Conservation (phyloP, 768 basidiomycete genomes). For the Lyophyllum shimeji region DNA sequence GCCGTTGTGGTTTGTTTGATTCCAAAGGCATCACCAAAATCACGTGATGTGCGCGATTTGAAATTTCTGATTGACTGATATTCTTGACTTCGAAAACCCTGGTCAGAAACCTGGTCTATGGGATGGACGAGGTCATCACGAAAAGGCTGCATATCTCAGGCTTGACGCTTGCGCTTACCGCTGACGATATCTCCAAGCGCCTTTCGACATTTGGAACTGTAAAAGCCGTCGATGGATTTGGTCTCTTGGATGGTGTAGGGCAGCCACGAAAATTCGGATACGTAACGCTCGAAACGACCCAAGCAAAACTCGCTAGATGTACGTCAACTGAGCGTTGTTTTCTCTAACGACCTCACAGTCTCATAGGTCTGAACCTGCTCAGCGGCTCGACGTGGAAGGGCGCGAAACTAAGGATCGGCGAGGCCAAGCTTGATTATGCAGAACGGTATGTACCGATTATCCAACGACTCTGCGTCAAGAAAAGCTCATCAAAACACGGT, state of each 20-base stretch:
- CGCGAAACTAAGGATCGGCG: constrained; percentile 77
- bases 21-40: not conserved
- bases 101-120: not conserved
- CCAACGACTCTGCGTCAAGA: no score
- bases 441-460: constrained; percentile 48
- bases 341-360: not conserved
- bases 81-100: no score
- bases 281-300: constrained; percentile 67
- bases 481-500: not conserved
- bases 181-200: constrained; percentile 54
- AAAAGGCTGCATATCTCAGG: constrained; percentile 78
- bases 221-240: constrained; percentile 69
- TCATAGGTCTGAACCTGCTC: constrained; percentile 66
- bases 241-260: constrained; percentile 60
- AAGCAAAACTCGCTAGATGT: constrained; percentile 66
- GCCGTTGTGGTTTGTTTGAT: not conserved
- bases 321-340: constrained; percentile 24
- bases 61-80: no score
- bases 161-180: constrained; percentile 63
- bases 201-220: constrained; percentile 70
- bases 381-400: constrained; percentile 89
- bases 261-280: constrained; percentile 71
- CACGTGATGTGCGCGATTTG: no score
- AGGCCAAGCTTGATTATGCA: constrained; percentile 74
- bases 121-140: constrained; percentile 27